Percentiles rank a stretch among this genome's conserved stretches.
phyloP scores from a whole-genome alignment of 1,139 yeast species.

The Debaryomyces udenii region DNA sequence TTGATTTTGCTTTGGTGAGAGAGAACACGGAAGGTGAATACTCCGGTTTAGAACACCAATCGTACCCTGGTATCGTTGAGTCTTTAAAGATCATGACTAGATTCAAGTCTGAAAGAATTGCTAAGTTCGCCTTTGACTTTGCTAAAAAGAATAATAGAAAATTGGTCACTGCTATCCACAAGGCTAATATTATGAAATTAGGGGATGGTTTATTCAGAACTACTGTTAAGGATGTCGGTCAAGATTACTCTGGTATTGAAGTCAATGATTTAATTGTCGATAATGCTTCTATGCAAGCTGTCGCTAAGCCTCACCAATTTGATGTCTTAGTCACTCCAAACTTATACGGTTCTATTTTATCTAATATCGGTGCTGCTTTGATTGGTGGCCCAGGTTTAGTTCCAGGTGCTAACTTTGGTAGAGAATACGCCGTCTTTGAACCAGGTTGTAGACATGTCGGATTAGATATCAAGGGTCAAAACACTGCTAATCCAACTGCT shows the following conservation, averaged over 20 bases:
- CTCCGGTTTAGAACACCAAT: slow-evolving; percentile 97
- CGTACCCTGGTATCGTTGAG: slow-evolving; percentile 97
- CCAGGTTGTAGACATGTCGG: slow-evolving; percentile 99
- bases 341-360: slow-evolving; percentile 95
- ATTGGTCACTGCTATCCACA: slow-evolving; percentile 95
- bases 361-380: slow-evolving; percentile 97
- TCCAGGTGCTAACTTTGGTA: slow-evolving; percentile 98
- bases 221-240: slow-evolving; percentile 89
- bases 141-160: slow-evolving; percentile 91
- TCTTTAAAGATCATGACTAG: slow-evolving; percentile 93
- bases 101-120: slow-evolving; percentile 94
- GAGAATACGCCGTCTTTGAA: slow-evolving; percentile 97
- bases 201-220: slow-evolving; percentile 98
- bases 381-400: slow-evolving; percentile 99
- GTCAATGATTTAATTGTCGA: slow-evolving; percentile 96
- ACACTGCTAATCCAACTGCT: slow-evolving; percentile 97
- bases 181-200: slow-evolving; percentile 98
- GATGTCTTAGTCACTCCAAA: slow-evolving; percentile 98
- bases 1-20: slow-evolving; percentile 93
- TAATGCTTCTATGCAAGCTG: slow-evolving; percentile 99
- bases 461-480: slow-evolving; percentile 90
- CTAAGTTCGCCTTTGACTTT: slow-evolving; percentile 95
- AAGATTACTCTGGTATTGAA: slow-evolving; percentile 82
- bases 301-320: slow-evolving; percentile 95
- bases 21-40: slow-evolving; percentile 98